Evolutionary conservation across 208 protist species (phyloP).

Genomic region (Lotmaria passim): DNA sequence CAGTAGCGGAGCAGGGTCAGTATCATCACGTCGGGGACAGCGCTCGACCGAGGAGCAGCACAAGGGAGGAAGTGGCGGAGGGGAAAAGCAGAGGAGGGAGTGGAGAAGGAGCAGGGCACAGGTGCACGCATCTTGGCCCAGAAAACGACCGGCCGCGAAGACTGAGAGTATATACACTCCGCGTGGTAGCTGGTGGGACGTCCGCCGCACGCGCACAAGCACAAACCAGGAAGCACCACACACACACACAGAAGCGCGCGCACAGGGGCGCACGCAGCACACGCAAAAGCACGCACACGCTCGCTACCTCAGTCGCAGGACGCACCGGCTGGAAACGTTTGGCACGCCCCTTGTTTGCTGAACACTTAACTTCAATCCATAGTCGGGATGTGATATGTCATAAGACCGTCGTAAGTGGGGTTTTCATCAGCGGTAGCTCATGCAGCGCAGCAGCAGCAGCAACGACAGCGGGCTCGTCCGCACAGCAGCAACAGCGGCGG

Average conservation of each 20-base stretch:
- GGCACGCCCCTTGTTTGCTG: slow-evolving; percentile 41
- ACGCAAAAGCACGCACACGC: neutral
- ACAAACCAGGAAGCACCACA: neutral
- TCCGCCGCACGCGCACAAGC: too few relatives aligned
- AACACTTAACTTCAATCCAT: slow-evolving; percentile 71
- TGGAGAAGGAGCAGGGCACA: neutral
- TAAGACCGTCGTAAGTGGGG: slow-evolving; percentile 6
- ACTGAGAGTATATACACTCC: slow-evolving; percentile 15
- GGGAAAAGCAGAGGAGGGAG: too few relatives aligned
- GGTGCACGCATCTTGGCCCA: slow-evolving; percentile 15
- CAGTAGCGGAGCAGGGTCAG: slow-evolving; percentile 40
- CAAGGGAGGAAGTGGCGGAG: neutral
- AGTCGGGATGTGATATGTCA: slow-evolving; percentile 22
- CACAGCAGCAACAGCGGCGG: neutral
- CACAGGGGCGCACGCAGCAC: neutral
- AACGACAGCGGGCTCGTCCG: too few relatives aligned
- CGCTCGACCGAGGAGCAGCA: neutral
- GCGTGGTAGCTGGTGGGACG: slow-evolving; percentile 18
- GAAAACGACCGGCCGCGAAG: slow-evolving; percentile 25
- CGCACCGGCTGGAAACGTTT: slow-evolving; percentile 62
- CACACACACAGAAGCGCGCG: neutral
- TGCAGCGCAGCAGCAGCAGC: too few relatives aligned
- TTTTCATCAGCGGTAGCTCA: slow-evolving; percentile 9
- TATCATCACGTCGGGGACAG: slow-evolving; percentile 30
- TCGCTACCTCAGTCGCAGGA: slow-evolving; percentile 51